phyloP scores from a whole-genome alignment of 805 yeast species.

The Starmerella vitae region DNA sequence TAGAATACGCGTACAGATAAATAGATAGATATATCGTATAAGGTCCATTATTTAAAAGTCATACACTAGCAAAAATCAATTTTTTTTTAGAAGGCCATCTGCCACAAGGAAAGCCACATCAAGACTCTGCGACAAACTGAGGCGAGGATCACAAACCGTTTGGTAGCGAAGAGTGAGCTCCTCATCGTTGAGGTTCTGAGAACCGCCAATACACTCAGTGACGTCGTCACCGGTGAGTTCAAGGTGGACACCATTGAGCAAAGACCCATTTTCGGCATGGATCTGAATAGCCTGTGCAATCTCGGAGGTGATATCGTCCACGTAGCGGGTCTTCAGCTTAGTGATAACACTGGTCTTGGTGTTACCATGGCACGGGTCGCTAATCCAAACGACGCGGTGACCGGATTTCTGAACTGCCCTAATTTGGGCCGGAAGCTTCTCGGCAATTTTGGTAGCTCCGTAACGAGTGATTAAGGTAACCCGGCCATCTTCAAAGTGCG shows the following conservation, averaged over 20 bases:
- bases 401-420: conserved; percentile 29
- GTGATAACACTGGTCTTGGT: conserved; percentile 30
- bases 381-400: conserved; percentile 34
- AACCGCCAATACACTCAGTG: conserved; percentile 35
- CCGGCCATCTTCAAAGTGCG: conserved; percentile 28
- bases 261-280: conserved; percentile 26
- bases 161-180: conserved; percentile 31
- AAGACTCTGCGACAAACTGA: conserved; percentile 30
- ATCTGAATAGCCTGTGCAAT: conserved; percentile 28
- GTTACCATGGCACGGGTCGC: conserved; percentile 36
- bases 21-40: neutral
- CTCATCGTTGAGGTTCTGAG: conserved; percentile 29
- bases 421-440: conserved; percentile 30
- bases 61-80: no score
- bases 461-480: conserved; percentile 33
- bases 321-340: conserved; percentile 32
- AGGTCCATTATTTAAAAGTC: neutral
- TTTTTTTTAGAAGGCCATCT: conserved; percentile 25
- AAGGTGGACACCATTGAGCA: conserved; percentile 31
- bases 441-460: conserved; percentile 29
- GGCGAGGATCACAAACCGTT: conserved; percentile 34
- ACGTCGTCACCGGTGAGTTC: conserved; percentile 35
- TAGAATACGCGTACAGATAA: neutral
- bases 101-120: conserved; percentile 34
- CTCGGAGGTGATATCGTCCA: conserved; percentile 32